Base-by-base conservation (phyloP, 306 rosid genomes). In the Begonia peltatifolia region DNA sequence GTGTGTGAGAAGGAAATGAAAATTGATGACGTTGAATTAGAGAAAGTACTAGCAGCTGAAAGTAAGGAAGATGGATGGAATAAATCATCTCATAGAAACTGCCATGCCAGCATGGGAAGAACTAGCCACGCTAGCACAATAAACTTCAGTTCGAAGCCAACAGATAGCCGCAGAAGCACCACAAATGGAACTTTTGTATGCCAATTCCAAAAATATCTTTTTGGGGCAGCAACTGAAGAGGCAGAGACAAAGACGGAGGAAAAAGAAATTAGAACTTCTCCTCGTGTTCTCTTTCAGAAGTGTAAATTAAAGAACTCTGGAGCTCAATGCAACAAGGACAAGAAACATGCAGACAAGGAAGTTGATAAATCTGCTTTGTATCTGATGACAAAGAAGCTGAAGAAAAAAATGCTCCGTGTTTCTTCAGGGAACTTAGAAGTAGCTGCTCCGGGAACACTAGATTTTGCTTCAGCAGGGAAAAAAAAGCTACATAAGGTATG, bases 41-140 rank as follows among this genome's bases (percentile, higher is more conserved):
- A 86, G 74, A 90, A 86, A 63, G 94, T 83, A 47, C 72, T 86
- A 9, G 83, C 58, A 25, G 93, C 90, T 57, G 95, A 84, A 64
- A 71, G 79, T 50, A 84, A 79, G 54, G 95, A 81, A 42, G 94
- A 80, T 14, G 71, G 62, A 5, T 74, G 82, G 70, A 69, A 63
- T 46, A 85, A 72, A n/a, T 86, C 96, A 9, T 90, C 95, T 3
- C 78, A 92, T 14, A 78, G 97, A 55, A 84, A 76, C 56, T 82
- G 95, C 75, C 82, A 80, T 35, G 95, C 81, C 6, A 90, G 99
- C 75, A 70, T 73, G 18, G 99, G 95, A 46, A 68, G 95, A 67
- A 85, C 77, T 35, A 85, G 97, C 68, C 94, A 90, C 54, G 87
- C 75, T 2, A 88, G 96, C 86, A 71, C 74, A 52, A 76, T 80